phyloP scores from a whole-genome alignment of 805 yeast species.

The Wickerhamiella shivajii region DNA sequence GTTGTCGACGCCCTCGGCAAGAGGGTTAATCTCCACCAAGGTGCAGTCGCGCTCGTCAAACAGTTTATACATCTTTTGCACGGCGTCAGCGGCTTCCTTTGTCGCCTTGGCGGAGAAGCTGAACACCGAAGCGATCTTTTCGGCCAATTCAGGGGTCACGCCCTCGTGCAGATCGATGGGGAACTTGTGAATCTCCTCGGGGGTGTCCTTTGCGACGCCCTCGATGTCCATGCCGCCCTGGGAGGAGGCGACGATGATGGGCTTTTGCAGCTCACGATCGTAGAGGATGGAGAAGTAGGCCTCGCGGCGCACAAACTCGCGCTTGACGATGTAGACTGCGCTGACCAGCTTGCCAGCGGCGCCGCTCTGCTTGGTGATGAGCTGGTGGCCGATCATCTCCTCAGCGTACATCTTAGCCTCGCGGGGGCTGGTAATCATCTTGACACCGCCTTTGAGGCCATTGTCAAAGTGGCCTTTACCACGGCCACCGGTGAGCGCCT shows the following conservation, averaged over 20 bases:
- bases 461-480: slow-evolving; percentile 97
- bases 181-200: slow-evolving; percentile 83
- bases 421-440: slow-evolving; percentile 68
- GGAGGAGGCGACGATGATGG: slow-evolving; percentile 87
- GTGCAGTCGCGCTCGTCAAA: slow-evolving; percentile 90
- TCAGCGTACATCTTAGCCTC: slow-evolving; percentile 77
- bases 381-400: slow-evolving; percentile 82
- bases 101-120: slow-evolving; percentile 69
- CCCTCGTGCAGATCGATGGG: slow-evolving; percentile 64
- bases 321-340: slow-evolving; percentile 90
- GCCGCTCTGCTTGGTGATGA: slow-evolving; percentile 97
- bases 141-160: slow-evolving; percentile 63
- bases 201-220: slow-evolving; percentile 88
- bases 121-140: slow-evolving; percentile 59
- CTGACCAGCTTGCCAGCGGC: slow-evolving; percentile 93
- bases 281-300: slow-evolving; percentile 87
- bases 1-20: slow-evolving; percentile 82
- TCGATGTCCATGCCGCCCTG: slow-evolving; percentile 99
- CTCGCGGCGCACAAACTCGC: slow-evolving; percentile 87
- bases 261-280: slow-evolving; percentile 85
- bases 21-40: slow-evolving; percentile 96
- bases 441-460: slow-evolving; percentile 92
- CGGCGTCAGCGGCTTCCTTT: slow-evolving; percentile 75
- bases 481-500: slow-evolving; percentile 98
- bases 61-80: slow-evolving; percentile 76